Base-by-base conservation (phyloP, 2,329 filamentous ascomycete species). In the Cordyceps tenuipes region DNA sequence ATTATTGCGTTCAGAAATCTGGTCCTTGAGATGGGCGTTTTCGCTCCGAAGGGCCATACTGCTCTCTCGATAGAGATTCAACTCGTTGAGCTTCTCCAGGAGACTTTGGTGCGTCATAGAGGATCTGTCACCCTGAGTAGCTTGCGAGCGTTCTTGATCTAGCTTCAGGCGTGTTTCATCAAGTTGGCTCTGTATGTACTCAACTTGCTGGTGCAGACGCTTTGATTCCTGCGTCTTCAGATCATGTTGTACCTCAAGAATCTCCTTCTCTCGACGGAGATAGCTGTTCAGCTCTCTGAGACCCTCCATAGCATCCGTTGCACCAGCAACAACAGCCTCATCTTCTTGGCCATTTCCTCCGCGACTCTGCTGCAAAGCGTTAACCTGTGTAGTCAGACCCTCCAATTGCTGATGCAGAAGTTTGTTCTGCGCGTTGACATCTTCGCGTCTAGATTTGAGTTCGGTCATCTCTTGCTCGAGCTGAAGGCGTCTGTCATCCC, bases 61-160 rank as follows among this genome's bases (percentile, higher is more conserved):
- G 76, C 92, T 97, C 75, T 99, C 94, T 12, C 94, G 89, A 79
- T 95, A 96, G 17, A 97, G 80, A 68, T 99, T 99, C 62, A 99
- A 84, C 73, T 99, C 91, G 68, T 96, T 94, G 23, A 99, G 83
- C 64, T 95, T 97, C 65, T 95, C 87, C 85, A 96, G 91, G 5
- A 99, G 82, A 67, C 96, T 91, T 69, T 90, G 91, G 69, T 97
- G 91, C 54, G 86, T 90, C 69, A 90, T 82, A 13, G 88, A 87
- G 60, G 81, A 87, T 64, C 88, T 83, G 52, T 89, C 84, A 61
- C 80, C 86, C 64, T 96, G 89, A 1, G 86, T 82, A 60, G 91
- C 84, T 46, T 87, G 80, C 52, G 87, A 86, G 31, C 91, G 89
- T 71, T 97, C 92, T 70, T 97, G 90, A 61, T 95, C 89, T 21